Base-by-base conservation (phyloP, 768 basidiomycete genomes). In the Lanmaoa rubissima region DNA sequence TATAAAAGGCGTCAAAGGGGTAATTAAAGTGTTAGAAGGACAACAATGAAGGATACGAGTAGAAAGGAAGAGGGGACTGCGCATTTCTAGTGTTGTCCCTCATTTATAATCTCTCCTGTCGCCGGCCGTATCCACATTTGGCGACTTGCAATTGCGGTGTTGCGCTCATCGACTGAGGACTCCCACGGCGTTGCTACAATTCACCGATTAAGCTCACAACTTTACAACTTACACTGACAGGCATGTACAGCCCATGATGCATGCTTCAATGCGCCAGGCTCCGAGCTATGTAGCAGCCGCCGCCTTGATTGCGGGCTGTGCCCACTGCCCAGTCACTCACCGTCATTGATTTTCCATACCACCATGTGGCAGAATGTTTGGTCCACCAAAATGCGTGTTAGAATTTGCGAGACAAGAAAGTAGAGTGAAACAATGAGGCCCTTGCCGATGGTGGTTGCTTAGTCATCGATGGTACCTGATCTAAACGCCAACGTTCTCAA, bases 31-130 rank as follows among this genome's bases (percentile, higher is more conserved):
- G 38, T 35, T n/a, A 32, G 19, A 35, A 5, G 4, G 16, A 13
- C 16, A 16, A 19, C n/a, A 42, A 26, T 16, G 26, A 39, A 39
- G 14, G 28, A 7, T 39, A 41, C 7, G 4, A n/a, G 28, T 4
- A 38, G 48, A 36, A 49, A 13, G 24, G 45, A 21, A 12, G 49
- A 31, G 26, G 55, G 5, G 26, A 31, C 50, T 60, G 63, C 66
- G 66, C 56, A 60, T 2, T 35, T 5, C 10, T 16, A 32, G 12
- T 42, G 8, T 42, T 41, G 51, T 17, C 24, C 24, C 39, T 35
- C 51, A 43, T 59, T 68, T 66, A 65, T 68, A 66, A 42, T 38
- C 21, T 49, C 28, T 16, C 13, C 11, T 32, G 36, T 26, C 40
- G 5, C 41, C 3, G 19, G 48, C 35, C 24, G 10, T 17, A 48